Conservation (phyloP, 2,329 filamentous ascomycete genomes). For the Alternaria incomplexa region DNA sequence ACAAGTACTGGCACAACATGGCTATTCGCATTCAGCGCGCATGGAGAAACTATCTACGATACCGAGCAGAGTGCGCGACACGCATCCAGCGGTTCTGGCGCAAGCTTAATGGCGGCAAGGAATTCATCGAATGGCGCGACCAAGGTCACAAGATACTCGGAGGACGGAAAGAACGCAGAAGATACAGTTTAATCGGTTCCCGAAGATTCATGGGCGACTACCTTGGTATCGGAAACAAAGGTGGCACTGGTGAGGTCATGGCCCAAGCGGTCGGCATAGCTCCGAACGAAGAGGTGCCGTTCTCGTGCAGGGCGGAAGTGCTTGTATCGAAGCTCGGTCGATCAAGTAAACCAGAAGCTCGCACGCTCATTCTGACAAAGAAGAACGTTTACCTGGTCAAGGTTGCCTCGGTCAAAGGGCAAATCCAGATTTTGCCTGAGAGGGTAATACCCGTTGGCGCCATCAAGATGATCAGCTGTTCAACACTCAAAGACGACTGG, state of each 20-base stretch:
- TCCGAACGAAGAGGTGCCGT: slow-evolving; percentile 76
- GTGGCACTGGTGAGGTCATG: slow-evolving; percentile 81
- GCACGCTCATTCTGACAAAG: slow-evolving; percentile 82
- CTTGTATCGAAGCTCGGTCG: slow-evolving; percentile 94
- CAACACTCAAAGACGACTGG: slow-evolving; percentile 91
- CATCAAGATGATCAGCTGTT: slow-evolving; percentile 85
- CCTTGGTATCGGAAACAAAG: slow-evolving; percentile 80
- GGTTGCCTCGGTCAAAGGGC: slow-evolving; percentile 80
- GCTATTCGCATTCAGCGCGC: slow-evolving; percentile 95
- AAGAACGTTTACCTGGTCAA: slow-evolving; percentile 88
- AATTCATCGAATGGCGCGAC: slow-evolving; percentile 87
- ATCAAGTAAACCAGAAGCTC: slow-evolving; percentile 89
- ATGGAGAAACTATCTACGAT: slow-evolving; percentile 94
- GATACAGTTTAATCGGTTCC: slow-evolving; percentile 90
- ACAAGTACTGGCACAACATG: slow-evolving; percentile 99
- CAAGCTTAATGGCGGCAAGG: slow-evolving; percentile 87
- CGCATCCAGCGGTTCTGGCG: slow-evolving; percentile 96
- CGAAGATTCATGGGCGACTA: slow-evolving; percentile 95
- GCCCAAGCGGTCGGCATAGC: slow-evolving; percentile 75
- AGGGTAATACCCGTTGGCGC: slow-evolving; percentile 81
- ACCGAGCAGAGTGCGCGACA: slow-evolving; percentile 88
- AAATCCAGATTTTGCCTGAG: slow-evolving; percentile 81
- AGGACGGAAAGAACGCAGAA: slow-evolving; percentile 86
- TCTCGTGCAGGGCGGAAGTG: slow-evolving; percentile 89
- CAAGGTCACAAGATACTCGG: slow-evolving; percentile 82